Conservation (phyloP, 2,329 filamentous ascomycete species). For the Colletotrichum sansevieriae region DNA sequence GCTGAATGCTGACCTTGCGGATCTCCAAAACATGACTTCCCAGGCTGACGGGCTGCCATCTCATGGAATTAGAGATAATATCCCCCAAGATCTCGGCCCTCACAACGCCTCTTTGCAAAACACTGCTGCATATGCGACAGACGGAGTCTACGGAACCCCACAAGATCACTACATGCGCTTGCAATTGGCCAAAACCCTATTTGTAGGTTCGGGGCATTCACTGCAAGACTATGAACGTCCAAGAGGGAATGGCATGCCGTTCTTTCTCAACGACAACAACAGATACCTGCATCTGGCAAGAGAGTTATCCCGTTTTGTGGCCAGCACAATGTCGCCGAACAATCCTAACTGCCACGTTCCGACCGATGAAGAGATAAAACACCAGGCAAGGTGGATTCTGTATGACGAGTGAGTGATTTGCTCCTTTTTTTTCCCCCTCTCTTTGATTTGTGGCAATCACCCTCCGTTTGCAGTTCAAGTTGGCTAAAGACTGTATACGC, state of each 20-base stretch:
- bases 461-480: too few species aligned
- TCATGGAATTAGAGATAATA: not conserved
- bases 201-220: slow-evolving; percentile 1
- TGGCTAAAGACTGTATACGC: too few species aligned
- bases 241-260: slow-evolving; percentile 15
- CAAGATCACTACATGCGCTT: slow-evolving; percentile 22
- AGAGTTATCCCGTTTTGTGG: slow-evolving; percentile 45
- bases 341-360: slow-evolving; percentile 49
- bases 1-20: not conserved
- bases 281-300: slow-evolving; percentile 45
- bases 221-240: not conserved
- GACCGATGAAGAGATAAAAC: slow-evolving; percentile 52
- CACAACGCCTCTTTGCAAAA: not conserved
- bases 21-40: not conserved
- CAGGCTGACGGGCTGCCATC: not conserved
- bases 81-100: not conserved
- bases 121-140: not conserved
- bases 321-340: slow-evolving; percentile 48
- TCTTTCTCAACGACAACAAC: slow-evolving; percentile 46
- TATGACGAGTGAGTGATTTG: slow-evolving; percentile 46
- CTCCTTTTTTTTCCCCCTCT: too few species aligned
- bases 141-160: not conserved
- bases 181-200: slow-evolving; percentile 22
- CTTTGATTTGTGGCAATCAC: not conserved
- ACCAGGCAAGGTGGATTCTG: slow-evolving; percentile 51